A percentile compares a stretch with the other conserved stretches of the same genome.
Evolutionary conservation across 2,329 filamentous ascomycete genomes (phyloP).

Genomic region (Bretziella fagacearum): DNA sequence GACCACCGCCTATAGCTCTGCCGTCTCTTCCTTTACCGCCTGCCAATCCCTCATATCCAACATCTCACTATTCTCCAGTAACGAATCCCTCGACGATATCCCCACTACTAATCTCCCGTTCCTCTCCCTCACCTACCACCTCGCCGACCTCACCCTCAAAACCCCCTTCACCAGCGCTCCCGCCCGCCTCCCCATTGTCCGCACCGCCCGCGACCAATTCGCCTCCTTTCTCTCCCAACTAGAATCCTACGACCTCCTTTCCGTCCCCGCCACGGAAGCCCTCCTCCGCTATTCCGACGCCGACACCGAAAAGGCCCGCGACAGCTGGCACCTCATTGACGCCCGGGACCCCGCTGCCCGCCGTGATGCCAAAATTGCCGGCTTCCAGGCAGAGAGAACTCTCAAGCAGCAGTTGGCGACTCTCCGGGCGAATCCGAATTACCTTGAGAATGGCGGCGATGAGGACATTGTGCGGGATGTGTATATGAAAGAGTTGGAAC

Average conservation of each 20-base stretch:
- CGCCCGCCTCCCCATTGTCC: constrained; percentile 47
- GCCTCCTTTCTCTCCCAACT: constrained; percentile 62
- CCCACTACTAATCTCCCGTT: constrained; percentile 74
- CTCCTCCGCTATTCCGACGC: constrained; percentile 58
- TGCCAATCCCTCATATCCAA: constrained; percentile 52
- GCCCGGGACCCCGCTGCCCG: constrained; percentile 45
- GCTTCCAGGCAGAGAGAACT: constrained; percentile 72
- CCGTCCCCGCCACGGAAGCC: constrained; percentile 45
- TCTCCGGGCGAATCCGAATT: constrained; percentile 28
- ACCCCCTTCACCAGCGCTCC: constrained; percentile 34
- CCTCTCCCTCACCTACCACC: constrained; percentile 57
- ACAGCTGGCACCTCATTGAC: constrained; percentile 55
- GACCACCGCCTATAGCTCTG: constrained; percentile 46
- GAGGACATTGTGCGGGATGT: constrained; percentile 70
- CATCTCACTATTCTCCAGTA: constrained; percentile 73
- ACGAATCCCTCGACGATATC: constrained; percentile 78
- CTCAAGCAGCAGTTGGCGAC: constrained; percentile 64
- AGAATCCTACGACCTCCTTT: constrained; percentile 63
- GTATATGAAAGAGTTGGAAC: constrained; percentile 57
- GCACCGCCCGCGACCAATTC: constrained; percentile 50
- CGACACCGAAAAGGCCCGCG: constrained; percentile 24
- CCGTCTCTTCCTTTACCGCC: constrained; percentile 55
- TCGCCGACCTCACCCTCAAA: constrained; percentile 64
- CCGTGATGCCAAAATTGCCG: constrained; percentile 69
- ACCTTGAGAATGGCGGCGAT: constrained; percentile 46